Percentiles rank a stretch among this genome's conserved stretches.
phyloP scores from a whole-genome alignment of 2,329 filamentous ascomycete genomes.

The Talaromyces funiculosus region DNA sequence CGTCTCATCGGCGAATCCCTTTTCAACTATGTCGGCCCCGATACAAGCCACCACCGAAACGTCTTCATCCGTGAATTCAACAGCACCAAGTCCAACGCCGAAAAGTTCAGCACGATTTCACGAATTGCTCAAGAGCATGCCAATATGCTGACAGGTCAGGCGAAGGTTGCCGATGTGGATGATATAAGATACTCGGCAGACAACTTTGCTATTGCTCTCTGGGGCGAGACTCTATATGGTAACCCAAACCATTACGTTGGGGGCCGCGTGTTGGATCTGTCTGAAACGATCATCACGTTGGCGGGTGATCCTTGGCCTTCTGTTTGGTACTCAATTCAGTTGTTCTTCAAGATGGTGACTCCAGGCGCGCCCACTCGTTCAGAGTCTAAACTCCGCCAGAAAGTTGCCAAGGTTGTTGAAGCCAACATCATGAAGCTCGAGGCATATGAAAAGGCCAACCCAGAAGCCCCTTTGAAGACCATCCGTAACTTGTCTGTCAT shows the following conservation, averaged over 20 bases:
- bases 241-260: constrained; percentile 3
- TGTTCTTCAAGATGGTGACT: constrained; percentile 70
- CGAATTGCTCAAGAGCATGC: constrained; percentile 3
- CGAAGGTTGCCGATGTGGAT: constrained; percentile 1
- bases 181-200: constrained; percentile 9
- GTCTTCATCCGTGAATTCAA: constrained; percentile 10
- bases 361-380: constrained; percentile 2
- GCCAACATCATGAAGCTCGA: not conserved
- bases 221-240: constrained; percentile 8
- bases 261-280: not conserved
- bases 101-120: constrained; percentile 3
- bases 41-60: constrained; percentile 8
- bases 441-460: not conserved
- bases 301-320: constrained; percentile 8
- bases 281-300: constrained; percentile 6
- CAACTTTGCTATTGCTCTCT: constrained; percentile 10
- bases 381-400: constrained; percentile 3
- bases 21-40: constrained; percentile 8
- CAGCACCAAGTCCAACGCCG: constrained; percentile 4
- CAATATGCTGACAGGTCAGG: not conserved
- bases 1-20: constrained; percentile 7
- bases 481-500: constrained; percentile 7
- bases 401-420: constrained; percentile 6
- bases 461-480: constrained; percentile 2
- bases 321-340: constrained; percentile 51